phyloP scores from a whole-genome alignment of 306 rosid species.

The Trifolium repens region DNA sequence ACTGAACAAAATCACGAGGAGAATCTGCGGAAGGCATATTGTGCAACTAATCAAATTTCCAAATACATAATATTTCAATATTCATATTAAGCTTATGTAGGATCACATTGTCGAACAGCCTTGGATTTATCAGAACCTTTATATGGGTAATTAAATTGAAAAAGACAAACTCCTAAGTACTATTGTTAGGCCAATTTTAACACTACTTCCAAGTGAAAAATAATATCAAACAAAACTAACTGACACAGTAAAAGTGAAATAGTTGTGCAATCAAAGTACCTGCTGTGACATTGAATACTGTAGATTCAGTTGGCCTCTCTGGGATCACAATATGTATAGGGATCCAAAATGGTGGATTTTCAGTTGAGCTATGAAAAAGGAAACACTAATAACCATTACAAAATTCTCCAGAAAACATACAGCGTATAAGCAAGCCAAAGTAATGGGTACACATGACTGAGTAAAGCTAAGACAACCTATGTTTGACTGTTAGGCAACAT shows the following conservation, averaged over 20 bases:
- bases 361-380: slow-evolving; percentile 63
- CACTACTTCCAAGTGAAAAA: slow-evolving; percentile 27
- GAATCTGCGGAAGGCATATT: slow-evolving; percentile 69
- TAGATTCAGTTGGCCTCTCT: slow-evolving; percentile 95
- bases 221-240: slow-evolving; percentile 34
- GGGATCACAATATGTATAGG: slow-evolving; percentile 92
- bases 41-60: slow-evolving; percentile 37
- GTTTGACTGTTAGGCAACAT: background rate
- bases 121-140: slow-evolving; percentile 19
- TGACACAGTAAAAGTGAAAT: slow-evolving; percentile 10
- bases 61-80: slow-evolving; percentile 6
- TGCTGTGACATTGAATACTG: slow-evolving; percentile 83
- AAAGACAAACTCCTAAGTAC: background rate
- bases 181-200: slow-evolving; percentile 17
- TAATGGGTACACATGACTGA: background rate
- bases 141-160: slow-evolving; percentile 7
- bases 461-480: slow-evolving; percentile 14
- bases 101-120: slow-evolving; percentile 22
- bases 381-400: slow-evolving; percentile 27
- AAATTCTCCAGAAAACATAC: slow-evolving; percentile 19
- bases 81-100: slow-evolving; percentile 18
- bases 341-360: slow-evolving; percentile 92
- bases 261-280: slow-evolving; percentile 57
- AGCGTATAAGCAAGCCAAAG: slow-evolving; percentile 32
- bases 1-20: slow-evolving; percentile 95